phyloP scores from a whole-genome alignment of 1,284 basidiomycete genomes.

The Gymnopus androsaceus region DNA sequence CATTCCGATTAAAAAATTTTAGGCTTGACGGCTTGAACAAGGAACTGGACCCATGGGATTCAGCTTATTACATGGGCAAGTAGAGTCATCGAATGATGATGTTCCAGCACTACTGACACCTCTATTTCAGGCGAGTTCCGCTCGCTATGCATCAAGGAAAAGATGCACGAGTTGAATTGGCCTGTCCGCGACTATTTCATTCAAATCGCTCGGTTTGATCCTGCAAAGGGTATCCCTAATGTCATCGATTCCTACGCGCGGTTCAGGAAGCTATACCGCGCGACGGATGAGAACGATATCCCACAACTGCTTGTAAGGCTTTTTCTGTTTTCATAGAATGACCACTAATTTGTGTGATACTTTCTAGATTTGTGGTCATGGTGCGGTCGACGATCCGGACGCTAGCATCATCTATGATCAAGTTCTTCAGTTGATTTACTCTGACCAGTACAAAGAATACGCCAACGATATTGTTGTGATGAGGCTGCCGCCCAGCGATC shows the following conservation, averaged over 20 bases:
- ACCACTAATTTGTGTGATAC: no score
- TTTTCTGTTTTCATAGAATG: no score
- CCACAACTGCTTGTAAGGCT: slow-evolving; percentile 85
- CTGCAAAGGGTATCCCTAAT: slow-evolving; percentile 74
- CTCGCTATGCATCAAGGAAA: slow-evolving; percentile 69
- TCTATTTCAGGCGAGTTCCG: no score
- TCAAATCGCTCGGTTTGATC: slow-evolving; percentile 52
- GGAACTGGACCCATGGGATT: slow-evolving; percentile 72
- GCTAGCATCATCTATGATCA: slow-evolving; percentile 86
- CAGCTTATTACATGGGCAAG: slow-evolving; percentile 82
- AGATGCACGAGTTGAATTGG: slow-evolving; percentile 79
- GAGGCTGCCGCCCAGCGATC: slow-evolving; percentile 79
- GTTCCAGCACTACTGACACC: no score
- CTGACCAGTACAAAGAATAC: slow-evolving; percentile 55
- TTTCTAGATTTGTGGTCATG: slow-evolving; percentile 86
- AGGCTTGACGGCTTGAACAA: slow-evolving; percentile 92
- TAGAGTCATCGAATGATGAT: no score
- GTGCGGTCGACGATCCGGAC: slow-evolving; percentile 85
- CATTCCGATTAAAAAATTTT: neutral
- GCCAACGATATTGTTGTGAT: slow-evolving; percentile 74
- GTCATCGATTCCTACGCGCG: slow-evolving; percentile 82
- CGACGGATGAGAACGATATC: slow-evolving; percentile 52
- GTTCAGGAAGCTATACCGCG: slow-evolving; percentile 62
- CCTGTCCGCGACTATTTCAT: slow-evolving; percentile 79
- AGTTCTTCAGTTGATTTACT: slow-evolving; percentile 58